Evolutionary conservation across 2,329 filamentous ascomycete genomes (phyloP), one percentile per base, ranked within the genome.

Genomic region (Phoma herbarum): DNA sequence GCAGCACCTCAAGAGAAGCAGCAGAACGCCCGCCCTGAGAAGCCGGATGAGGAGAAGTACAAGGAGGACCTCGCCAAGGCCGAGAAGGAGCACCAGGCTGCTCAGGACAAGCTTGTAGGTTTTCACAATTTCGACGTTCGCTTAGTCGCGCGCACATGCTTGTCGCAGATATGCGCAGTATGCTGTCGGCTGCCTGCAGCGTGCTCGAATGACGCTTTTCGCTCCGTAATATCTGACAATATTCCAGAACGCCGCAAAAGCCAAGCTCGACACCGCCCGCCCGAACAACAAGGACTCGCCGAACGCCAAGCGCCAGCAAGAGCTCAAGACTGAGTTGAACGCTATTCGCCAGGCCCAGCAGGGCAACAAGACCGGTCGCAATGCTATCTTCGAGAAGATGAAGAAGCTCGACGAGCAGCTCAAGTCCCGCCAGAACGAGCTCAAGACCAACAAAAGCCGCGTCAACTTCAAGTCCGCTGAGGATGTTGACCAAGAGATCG

Each of bases 321-420:
- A 97, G 78, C 88, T 98, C 66, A 90, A 92, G 71, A 83, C 87
- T 53, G 87, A 98, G 81, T 86, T 93, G 71, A 90, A 89, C 75
- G 86, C 90, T 67, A 97, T 99, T 79, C 90, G 91, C 63, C 86
- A 89, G 78, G 90, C 95, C 82, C 95, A 98, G 82, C 89, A 89
- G 68, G 89, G 87, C 60, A 91, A 92, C 83, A 99, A 99, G 85
- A 86, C 88, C 59, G 88, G 90, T 52, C 90, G 93, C 55, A 86
- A 85, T 69, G 84, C 85, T 74, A 89, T 93, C 78, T 86, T 92
- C 72, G 93, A 97, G 72, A 92, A 96, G 81, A 91, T 97, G 82
- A 96, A 95, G 86, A 88, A 89, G 68, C 87, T 97, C 60, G 93
- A 98, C 70, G 90, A 93, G 75, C 90, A 93, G 76, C 84, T 99